Evolutionary conservation across 169 alveolate genomes (phyloP), one percentile per base, ranked within the genome.

Genomic region (Plasmodium inui): DNA sequence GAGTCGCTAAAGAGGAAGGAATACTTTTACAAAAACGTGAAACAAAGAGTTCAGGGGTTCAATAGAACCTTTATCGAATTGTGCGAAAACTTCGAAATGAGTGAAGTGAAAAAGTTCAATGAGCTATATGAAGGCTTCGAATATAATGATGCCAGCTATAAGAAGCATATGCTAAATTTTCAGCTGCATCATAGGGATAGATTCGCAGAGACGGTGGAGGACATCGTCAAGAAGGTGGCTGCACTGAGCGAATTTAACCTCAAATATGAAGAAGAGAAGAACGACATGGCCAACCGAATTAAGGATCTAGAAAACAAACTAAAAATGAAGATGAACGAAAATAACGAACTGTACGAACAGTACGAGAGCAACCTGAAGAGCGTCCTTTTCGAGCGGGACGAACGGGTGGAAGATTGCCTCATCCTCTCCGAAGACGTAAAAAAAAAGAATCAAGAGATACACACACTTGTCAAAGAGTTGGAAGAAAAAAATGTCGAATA

Each of bases 21-120:
- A 71, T 81, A 91, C 74, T 91, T 91, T 91, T 91, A 81, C 73
- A 82, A 67, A 37, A 81, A 82, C 55, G 46, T 91, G 44, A 91
- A 91, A 37, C 84, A 73, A 17, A 80, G 84, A 34, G 71, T 91
- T 70, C 84, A 53, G 39, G 95, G 95, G 8, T 91, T 91, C 57
- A 81, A 91, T 30, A 91, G 72, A 78, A 61, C 92, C 8, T 91
- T 91, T 73, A 70, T 91, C 19, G 95, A 91, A 71, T 46, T 91
- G n/a, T 91, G 91, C 76, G 95, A 91, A 91, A 91, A 30, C 55
- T 81, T 91, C 57, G 95, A 91, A 91, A 71, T 81, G 86, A 37
- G 57, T 30, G 95, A 91, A 71, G 76, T 91, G 14, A 91, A 82
- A 41, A 91, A 82, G 32, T 82, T 91, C 57, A 91, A 81, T 44